Conservation (phyloP, 2,329 filamentous ascomycete genomes). For the Capronia americana region DNA sequence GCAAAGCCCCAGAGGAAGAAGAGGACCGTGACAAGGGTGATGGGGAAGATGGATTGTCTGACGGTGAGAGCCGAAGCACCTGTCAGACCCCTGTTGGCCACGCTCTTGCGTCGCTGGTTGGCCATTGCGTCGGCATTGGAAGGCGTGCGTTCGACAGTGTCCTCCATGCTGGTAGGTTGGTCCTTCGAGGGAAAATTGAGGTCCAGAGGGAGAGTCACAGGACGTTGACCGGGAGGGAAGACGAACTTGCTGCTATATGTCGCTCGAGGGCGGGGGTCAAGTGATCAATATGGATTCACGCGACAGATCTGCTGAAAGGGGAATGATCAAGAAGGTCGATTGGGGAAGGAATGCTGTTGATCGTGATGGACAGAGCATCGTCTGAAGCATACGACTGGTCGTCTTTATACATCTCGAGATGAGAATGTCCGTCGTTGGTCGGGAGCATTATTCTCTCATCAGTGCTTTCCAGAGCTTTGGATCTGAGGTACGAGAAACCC, state of each 20-base stretch:
- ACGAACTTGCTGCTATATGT: background rate
- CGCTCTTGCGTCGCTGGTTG: slow-evolving; percentile 34
- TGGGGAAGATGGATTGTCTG: slow-evolving; percentile 52
- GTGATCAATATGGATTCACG: background rate
- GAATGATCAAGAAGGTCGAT: slow-evolving; percentile 9
- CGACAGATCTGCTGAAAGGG: slow-evolving; percentile 1
- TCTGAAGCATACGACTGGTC: slow-evolving; percentile 9
- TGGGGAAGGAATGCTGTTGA: slow-evolving; percentile 12
- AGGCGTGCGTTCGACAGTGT: slow-evolving; percentile 38
- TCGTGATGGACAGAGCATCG: slow-evolving; percentile 10
- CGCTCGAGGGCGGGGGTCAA: slow-evolving; percentile 13
- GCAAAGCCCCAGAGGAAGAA: slow-evolving; percentile 63
- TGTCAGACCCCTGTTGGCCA: slow-evolving; percentile 43
- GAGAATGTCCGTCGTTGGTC: slow-evolving; percentile 6
- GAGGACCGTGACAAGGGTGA: slow-evolving; percentile 55
- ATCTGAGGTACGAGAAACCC: background rate
- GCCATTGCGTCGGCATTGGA: slow-evolving; percentile 38
- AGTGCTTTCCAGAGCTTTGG: background rate
- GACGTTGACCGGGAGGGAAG: too few relatives aligned
- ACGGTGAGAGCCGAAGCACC: slow-evolving; percentile 52
- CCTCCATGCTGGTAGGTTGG: slow-evolving; percentile 17
- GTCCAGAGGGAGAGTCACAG: background rate
- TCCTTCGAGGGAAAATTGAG: background rate
- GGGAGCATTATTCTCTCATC: slow-evolving; percentile 12
- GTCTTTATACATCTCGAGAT: slow-evolving; percentile 17